Evolutionary conservation across 1,284 basidiomycete species (phyloP).

Genomic region (Pyrrhoderma lamaoense): DNA sequence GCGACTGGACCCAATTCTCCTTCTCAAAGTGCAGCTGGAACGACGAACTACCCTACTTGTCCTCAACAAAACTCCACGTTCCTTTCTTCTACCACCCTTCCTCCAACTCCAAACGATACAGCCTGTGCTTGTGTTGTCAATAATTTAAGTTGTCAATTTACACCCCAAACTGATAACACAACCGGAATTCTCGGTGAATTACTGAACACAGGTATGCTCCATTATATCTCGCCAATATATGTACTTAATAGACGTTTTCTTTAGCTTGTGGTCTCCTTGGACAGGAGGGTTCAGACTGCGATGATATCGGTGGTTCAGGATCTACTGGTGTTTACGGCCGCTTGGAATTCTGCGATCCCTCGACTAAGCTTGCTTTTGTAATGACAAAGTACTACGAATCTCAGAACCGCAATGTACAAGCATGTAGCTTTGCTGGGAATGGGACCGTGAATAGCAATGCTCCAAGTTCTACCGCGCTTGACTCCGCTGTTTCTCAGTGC

Average conservation of each 20-base stretch:
- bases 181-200: conserved; percentile 64
- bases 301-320: conserved; percentile 68
- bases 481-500: conserved; percentile 63
- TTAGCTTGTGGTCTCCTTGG: conserved; percentile 61
- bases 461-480: conserved; percentile 47
- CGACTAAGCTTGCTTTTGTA: conserved; percentile 74
- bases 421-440: conserved; percentile 79
- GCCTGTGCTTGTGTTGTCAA: conserved; percentile 75
- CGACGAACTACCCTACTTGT: conserved; percentile 57
- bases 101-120: conserved; percentile 74
- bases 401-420: conserved; percentile 47
- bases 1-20: conserved; percentile 63
- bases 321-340: conserved; percentile 68
- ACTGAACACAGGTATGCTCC: conserved; percentile 40
- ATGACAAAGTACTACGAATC: conserved; percentile 77
- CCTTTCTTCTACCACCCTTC: conserved; percentile 62
- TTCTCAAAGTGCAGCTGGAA: conserved; percentile 42
- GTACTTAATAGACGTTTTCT: neutral
- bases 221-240: neutral
- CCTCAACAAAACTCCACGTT: conserved; percentile 52
- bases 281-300: conserved; percentile 52
- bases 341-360: conserved; percentile 72
- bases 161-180: conserved; percentile 52
- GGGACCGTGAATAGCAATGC: conserved; percentile 64
- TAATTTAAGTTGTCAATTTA: conserved; percentile 68